Evolutionary conservation across 176 grass and related monocot genomes (phyloP).

Genomic region (Bromus sterilis): DNA sequence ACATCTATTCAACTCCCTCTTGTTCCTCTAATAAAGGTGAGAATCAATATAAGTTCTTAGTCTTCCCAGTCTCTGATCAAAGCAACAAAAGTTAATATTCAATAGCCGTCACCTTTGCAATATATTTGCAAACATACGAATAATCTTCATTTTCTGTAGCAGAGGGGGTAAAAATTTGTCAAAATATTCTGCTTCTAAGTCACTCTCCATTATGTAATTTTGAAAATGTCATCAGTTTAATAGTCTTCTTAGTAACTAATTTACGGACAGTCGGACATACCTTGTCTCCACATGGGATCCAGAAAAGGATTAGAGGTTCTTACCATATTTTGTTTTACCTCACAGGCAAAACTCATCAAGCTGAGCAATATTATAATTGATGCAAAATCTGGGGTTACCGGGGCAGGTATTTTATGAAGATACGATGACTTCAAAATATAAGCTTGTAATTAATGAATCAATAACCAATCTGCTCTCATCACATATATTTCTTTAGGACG

Average conservation of each 20-base stretch:
- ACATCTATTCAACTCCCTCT: constrained; percentile 96
- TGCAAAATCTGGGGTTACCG: constrained; percentile 95
- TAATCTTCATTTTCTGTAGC: background rate
- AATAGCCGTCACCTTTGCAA: background rate
- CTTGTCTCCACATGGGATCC: background rate
- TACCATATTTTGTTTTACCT: constrained; percentile 21
- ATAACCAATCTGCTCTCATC: background rate
- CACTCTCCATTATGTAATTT: background rate
- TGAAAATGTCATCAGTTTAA: background rate
- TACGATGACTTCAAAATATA: background rate
- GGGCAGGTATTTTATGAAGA: constrained; percentile 49
- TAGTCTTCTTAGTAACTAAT: background rate
- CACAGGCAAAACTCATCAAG: constrained; percentile 72
- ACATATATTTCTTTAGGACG: constrained; percentile 52
- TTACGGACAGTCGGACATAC: background rate
- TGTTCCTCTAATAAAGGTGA: constrained; percentile 84
- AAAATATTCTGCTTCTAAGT: background rate
- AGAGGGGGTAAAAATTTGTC: background rate
- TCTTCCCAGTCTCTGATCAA: background rate
- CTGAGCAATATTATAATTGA: constrained; percentile 89
- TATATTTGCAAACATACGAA: background rate
- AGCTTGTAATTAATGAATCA: background rate
- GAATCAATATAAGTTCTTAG: background rate
- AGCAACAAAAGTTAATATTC: background rate
- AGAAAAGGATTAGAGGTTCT: background rate